Percentiles rank a stretch among this genome's conserved stretches.
phyloP scores from a whole-genome alignment of 2,329 filamentous ascomycete genomes.

The Ceratocystiopsis sp. region DNA sequence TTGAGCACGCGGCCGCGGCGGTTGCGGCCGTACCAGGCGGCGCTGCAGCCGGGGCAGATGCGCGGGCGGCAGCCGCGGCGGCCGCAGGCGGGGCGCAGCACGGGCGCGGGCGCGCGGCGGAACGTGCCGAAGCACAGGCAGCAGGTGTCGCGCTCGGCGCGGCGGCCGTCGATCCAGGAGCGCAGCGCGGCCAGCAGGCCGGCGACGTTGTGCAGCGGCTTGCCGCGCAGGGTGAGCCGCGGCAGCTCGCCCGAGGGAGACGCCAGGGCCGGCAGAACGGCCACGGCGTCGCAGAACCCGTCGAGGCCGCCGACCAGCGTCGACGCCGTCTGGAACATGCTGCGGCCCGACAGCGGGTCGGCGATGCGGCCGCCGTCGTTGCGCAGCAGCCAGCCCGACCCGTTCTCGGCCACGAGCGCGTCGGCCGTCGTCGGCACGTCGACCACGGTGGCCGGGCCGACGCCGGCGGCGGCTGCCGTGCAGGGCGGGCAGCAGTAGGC shows the following conservation, averaged over 20 bases:
- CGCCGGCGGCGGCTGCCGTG: slow-evolving; percentile 12
- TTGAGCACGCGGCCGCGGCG: slow-evolving; percentile 25
- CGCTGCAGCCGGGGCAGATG: slow-evolving; percentile 24
- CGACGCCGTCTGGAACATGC: slow-evolving; percentile 17
- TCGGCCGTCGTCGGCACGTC: slow-evolving; percentile 20
- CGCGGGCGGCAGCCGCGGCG: slow-evolving; percentile 25
- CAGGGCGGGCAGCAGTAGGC: slow-evolving; percentile 27
- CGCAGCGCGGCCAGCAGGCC: slow-evolving; percentile 19
- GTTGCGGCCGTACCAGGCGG: slow-evolving; percentile 31
- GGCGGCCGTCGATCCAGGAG: slow-evolving; percentile 20
- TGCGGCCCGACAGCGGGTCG: slow-evolving; percentile 20
- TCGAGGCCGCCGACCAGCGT: slow-evolving; percentile 14
- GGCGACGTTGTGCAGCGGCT: slow-evolving; percentile 22
- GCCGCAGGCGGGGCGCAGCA: slow-evolving; percentile 26
- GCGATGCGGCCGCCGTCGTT: slow-evolving; percentile 20
- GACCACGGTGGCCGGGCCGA: slow-evolving; percentile 23
- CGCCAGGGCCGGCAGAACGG: slow-evolving; percentile 1
- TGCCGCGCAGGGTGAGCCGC: slow-evolving; percentile 18
- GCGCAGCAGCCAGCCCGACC: slow-evolving; percentile 24
- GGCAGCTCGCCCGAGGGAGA: no score
- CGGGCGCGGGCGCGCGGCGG: slow-evolving; percentile 17
- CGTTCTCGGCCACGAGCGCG: slow-evolving; percentile 23
- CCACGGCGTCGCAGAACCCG: slow-evolving; percentile 11
- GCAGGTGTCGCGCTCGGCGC: slow-evolving; percentile 22
- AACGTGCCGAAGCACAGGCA: slow-evolving; percentile 26